Evolutionary conservation across 179 eudicot species (phyloP), one percentile per base, ranked within the genome.

Genomic region (Beta lomatogona): DNA sequence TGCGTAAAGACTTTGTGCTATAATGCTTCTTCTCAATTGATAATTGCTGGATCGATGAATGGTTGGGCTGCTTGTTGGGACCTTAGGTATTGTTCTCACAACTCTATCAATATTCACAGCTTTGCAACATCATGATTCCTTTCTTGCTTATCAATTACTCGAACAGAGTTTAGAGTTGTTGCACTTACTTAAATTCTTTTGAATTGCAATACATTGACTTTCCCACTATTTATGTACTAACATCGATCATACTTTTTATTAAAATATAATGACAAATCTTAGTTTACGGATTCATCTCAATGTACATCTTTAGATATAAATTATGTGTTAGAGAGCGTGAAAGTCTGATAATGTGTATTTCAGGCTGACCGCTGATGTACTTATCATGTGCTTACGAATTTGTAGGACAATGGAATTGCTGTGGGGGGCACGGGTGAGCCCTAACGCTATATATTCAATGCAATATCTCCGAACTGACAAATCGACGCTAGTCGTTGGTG

Each of bases 21-120:
- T 76, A 91, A 92, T 73, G 91, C 96, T 71, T 80, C 84, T 80
- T 94, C 98, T 16, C 89, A 89, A 57, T 46, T 87, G 69, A 79
- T 92, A 59, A 91, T 91, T 88, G 88, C 94, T 82, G 98, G 97
- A 87, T 90, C 94, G 53, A 82, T 89, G 67, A 76, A 83, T 75
- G 98, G 98, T 80, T 77, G 81, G 88, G 91, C 86, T 67, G 86
- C 89, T 77, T 94, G 94, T 86, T 94, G 97, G 97, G 98, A 94
- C 83, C 89, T 94, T 16, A 88, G 98, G 98, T 94, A 91, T 74
- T 81, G 71, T 9, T 79, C 31, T 79, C 45, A 10, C 72, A n/a
- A 31, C 61, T 67, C 36, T 46, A 41, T 13, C 65, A 65, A 45
- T 36, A 58, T 3, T 60, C 16, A 36, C 36, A 25, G 54, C 0